These are phyloP conservation scores for Arctostaphylos glauca DNA, from an alignment of 148 eudicot genomes.

Conservation along the genomic window DNA sequence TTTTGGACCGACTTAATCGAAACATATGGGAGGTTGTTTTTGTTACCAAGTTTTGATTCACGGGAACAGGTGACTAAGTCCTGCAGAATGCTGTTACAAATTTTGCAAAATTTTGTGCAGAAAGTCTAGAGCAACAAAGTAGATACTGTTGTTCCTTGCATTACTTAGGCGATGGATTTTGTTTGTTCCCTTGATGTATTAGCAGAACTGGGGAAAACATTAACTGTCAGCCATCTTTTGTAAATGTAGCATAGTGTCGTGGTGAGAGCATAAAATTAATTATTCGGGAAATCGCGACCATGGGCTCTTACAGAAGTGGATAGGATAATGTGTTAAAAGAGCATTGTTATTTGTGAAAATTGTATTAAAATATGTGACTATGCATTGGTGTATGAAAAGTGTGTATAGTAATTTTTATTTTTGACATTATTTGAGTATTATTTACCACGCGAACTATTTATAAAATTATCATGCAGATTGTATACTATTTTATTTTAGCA, in stretches of 20 bases:
- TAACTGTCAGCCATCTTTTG: neutral
- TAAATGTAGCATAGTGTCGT: neutral
- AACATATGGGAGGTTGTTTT: neutral
- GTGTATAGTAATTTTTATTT: neutral
- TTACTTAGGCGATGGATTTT: neutral
- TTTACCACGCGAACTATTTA: neutral
- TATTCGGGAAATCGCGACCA: neutral
- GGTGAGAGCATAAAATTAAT: neutral
- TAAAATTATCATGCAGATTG: too few species aligned
- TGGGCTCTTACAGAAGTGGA: too few species aligned
- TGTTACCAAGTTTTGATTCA: neutral
- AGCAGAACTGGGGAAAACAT: neutral
- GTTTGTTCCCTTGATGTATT: neutral
- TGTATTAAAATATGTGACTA: neutral
- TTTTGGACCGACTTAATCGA: neutral
- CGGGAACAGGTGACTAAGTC: conserved; percentile 1
- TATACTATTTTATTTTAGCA: neutral
- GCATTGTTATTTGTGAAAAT: neutral
- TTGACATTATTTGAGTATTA: neutral
- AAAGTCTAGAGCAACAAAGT: neutral
- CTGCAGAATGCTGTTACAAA: neutral
- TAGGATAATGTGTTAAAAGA: neutral
- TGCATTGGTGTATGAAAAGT: neutral
- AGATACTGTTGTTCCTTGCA: neutral
- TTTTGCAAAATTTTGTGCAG: neutral